Evolutionary conservation across 495 filamentous ascomycete genomes (phyloP), one percentile per base, ranked within the genome.

Genomic region (Cercophora newfieldiana): DNA sequence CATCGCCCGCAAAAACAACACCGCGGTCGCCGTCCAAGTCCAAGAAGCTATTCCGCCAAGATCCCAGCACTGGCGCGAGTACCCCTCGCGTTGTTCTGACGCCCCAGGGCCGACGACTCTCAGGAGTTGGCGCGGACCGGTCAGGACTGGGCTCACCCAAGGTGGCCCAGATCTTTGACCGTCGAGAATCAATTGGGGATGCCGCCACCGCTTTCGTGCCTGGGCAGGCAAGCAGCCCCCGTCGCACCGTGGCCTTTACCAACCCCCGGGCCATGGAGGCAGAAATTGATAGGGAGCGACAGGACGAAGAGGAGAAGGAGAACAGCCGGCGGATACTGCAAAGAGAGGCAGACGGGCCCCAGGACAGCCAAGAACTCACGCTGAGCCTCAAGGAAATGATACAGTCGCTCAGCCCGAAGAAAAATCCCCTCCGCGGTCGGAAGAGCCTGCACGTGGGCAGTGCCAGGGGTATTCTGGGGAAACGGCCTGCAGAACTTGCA

Each of bases 391-490:
- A 85, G 72, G 88, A 91, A 64, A 89, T 91, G 87, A 94, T 94
- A 48, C 84, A 89, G 62, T 89, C 86, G 55, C 80, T 94, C 51
- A 91, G 87, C 16, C 91, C 91, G 1, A 92, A 92, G 79, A 92
- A 92, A 74, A 86, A 83, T 61, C 82, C 81, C 26, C 60, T 91
- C 0, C 86, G 84, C 25, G 85, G 85, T 22, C 88, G 90, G 22
- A 94, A 94, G 75, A 94, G 91, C 71, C 78, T 94, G 28, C 87
- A 89, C 70, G 86, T 91, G 19, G 90, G 90, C 48, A 89, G 90
- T 69, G 90, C 90, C 12, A 88, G 82, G 53, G 91, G 90, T 3
- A 74, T 94, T 33, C 80, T 94, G 7, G 91, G 91, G 7, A 94
- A 93, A 69, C 82, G 91, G 22, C 90, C 90, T 5, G 78, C 78